Percentiles rank a stretch among this genome's conserved stretches.
phyloP scores from a whole-genome alignment of 148 eudicot genomes.

The Silene conica region DNA sequence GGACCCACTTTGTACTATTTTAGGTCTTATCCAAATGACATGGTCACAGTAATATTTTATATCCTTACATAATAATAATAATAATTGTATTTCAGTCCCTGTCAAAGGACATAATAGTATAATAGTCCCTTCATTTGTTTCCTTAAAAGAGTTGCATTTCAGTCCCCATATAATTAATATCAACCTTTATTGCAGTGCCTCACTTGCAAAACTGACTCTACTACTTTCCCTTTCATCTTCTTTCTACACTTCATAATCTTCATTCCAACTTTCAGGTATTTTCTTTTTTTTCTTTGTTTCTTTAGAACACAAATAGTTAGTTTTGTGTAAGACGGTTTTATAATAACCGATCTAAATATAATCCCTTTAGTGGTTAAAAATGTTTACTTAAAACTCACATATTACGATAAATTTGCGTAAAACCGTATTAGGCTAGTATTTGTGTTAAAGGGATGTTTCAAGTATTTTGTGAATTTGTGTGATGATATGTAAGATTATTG shows the following conservation, averaged over 20 bases:
- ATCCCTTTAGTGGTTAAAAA: too few relatives aligned
- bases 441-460: too few relatives aligned
- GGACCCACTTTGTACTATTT: not conserved
- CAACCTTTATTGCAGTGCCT: not conserved
- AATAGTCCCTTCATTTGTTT: not conserved
- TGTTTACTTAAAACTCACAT: too few relatives aligned
- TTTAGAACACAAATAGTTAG: too few relatives aligned
- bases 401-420: too few relatives aligned
- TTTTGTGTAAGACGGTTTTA: too few relatives aligned
- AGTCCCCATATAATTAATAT: not conserved
- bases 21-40: slow-evolving; percentile 7
- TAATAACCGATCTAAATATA: too few relatives aligned
- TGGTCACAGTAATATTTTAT: not conserved
- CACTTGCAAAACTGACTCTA: not conserved
- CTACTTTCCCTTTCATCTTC: not conserved
- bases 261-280: not conserved
- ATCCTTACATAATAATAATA: not conserved
- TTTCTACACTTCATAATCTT: not conserved
- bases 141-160: not conserved
- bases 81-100: not conserved
- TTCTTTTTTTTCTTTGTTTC: too few relatives aligned
- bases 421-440: too few relatives aligned
- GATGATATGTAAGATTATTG: not conserved
- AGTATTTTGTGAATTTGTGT: not conserved
- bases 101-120: not conserved